A percentile compares a stretch with the other conserved stretches of the same genome.
Conservation (phyloP, 257 asterid species). For the Voacanga thouarsii region DNA sequence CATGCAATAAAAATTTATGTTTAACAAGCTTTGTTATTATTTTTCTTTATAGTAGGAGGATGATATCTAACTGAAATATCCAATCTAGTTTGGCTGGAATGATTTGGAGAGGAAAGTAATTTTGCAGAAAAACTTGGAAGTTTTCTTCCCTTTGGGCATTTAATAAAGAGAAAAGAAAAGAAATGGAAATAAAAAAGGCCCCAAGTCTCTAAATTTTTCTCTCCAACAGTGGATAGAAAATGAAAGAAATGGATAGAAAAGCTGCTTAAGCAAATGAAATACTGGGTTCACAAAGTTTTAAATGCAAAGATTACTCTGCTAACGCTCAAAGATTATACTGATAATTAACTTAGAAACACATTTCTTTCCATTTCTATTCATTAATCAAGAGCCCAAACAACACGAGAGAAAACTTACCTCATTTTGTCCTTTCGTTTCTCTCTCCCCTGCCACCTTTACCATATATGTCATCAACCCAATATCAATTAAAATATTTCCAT, state of each 20-base stretch:
- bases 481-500: background rate
- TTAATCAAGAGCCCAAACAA: background rate
- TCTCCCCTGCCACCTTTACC: conserved; percentile 92
- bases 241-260: background rate
- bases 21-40: background rate
- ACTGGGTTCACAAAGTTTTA: too few relatives aligned
- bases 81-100: background rate
- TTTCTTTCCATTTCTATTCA: background rate
- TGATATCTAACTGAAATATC: background rate
- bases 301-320: too few relatives aligned
- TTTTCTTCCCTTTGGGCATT: background rate
- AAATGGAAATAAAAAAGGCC: background rate
- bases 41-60: background rate
- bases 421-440: conserved; percentile 83
- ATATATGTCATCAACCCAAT: background rate
- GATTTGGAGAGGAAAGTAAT: background rate
- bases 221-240: background rate
- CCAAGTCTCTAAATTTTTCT: background rate
- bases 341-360: background rate
- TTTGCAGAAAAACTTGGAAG: background rate
- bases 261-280: background rate
- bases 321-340: background rate
- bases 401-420: background rate
- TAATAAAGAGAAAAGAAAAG: background rate
- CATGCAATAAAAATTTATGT: background rate